Base-by-base conservation (phyloP, 2,329 filamentous ascomycete species). In the Drechslerella stenobrocha region DNA sequence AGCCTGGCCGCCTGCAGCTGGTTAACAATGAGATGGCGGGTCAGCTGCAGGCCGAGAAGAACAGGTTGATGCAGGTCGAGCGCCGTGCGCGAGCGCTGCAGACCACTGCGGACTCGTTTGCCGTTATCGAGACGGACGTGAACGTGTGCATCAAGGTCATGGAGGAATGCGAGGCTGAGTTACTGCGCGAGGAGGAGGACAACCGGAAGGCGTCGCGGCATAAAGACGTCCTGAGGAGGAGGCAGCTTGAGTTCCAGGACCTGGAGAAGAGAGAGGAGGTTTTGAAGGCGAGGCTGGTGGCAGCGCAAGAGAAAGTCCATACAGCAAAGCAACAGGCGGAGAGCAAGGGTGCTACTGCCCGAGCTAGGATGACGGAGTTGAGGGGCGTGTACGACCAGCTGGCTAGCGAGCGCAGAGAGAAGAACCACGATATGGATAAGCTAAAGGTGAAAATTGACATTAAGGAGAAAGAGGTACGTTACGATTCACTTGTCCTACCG, bases 361-460 rank as follows among this genome's bases (percentile, higher is more conserved):
- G 90, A 75, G 83, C 85, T 73, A 88, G 88, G 76, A 96, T 96
- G 91, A 89, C 96, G 74, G 88, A 93, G 77, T 80, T 98, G 58
- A 82, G 89, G 57, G 84, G 82, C 2, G 83, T 90, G 46, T 92
- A 98, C 76, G 84, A 84, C 74, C 85, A 85, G 75, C 79, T 97
- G 67, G 88, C 87, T 0, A 88, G 92, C 74, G 92, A 98, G 80
- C 82, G 91, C 70, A 83, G 83, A 1, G 89, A 93, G 56, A 95
- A 95, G 78, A 87, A 87, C 30, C 87, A 89, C 61, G 92, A 97
- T 74, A 95, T 97, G 79, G 93, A 98, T 80, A 85, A 88, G 75
- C 82, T 91, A 73, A 84, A 89, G 72, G 89, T 96, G n/a, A 82
- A 91, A 67, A 97, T 98, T 70, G 93, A 98, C 78, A 90, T 96